These are phyloP conservation scores for Brassica balearica DNA, from an alignment of 441 rosid genomes.

Conservation along the genomic window DNA sequence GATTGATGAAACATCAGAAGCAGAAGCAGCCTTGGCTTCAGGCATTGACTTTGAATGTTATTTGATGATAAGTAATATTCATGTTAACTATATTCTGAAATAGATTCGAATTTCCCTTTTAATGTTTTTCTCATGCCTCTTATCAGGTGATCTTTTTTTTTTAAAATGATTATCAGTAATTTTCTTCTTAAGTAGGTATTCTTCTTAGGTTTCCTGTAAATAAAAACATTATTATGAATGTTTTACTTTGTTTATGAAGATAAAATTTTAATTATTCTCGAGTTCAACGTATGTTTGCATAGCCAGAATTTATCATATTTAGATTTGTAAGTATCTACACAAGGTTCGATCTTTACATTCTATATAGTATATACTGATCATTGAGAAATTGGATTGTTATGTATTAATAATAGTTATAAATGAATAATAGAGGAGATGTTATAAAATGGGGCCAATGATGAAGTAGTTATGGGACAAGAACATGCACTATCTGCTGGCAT, in stretches of 20 bases:
- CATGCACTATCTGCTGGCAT: constrained; percentile 49
- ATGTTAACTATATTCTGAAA: constrained; percentile 38
- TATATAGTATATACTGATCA: not conserved
- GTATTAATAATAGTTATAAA: constrained; percentile 18
- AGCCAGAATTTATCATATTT: not conserved
- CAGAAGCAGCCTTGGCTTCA: constrained; percentile 87
- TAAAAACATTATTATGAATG: constrained; percentile 1
- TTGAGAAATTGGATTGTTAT: not conserved
- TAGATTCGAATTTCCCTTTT: constrained; percentile 29
- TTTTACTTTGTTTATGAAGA: constrained; percentile 5
- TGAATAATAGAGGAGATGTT: constrained; percentile 4
- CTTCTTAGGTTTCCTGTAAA: constrained; percentile 2
- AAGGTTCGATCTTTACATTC: constrained; percentile 7
- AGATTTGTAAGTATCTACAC: constrained; percentile 4
- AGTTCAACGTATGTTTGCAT: not conserved
- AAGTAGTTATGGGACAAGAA: constrained; percentile 50
- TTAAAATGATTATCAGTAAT: constrained; percentile 21
- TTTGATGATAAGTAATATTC: constrained; percentile 44
- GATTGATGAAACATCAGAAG: constrained; percentile 64
- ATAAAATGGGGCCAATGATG: constrained; percentile 24
- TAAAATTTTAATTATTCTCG: not conserved
- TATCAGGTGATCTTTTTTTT: constrained; percentile 20
- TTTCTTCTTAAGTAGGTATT: not conserved
- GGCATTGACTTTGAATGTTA: constrained; percentile 75
- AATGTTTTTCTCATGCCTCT: constrained; percentile 12